Percentiles rank a stretch among this genome's conserved stretches.
These are phyloP conservation scores for Hyaloscypha bicolor DNA, from an alignment of 495 filamentous ascomycete genomes.

Conservation along the genomic window DNA sequence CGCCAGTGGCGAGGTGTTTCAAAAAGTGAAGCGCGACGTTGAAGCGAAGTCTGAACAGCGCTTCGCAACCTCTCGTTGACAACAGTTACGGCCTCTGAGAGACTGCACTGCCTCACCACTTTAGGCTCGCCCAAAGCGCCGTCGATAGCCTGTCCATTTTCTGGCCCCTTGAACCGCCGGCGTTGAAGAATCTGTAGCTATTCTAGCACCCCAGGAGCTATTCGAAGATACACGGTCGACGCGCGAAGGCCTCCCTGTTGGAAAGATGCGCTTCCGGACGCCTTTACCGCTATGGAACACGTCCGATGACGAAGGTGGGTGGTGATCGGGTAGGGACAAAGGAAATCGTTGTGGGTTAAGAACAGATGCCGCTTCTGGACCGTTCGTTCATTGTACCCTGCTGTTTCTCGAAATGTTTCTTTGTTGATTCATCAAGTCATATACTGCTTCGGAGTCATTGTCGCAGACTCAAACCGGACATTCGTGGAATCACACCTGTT, in stretches of 20 bases:
- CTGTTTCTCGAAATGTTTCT: slow-evolving; percentile 22
- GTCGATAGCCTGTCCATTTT: slow-evolving; percentile 15
- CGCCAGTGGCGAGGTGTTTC: not conserved
- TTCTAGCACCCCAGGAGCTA: slow-evolving; percentile 24
- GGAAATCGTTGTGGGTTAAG: slow-evolving; percentile 6
- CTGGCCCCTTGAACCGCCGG: slow-evolving; percentile 24
- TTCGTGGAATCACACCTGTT: not conserved
- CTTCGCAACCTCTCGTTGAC: slow-evolving; percentile 22
- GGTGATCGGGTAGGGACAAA: slow-evolving; percentile 23
- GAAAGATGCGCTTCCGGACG: slow-evolving; percentile 13
- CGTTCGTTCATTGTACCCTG: slow-evolving; percentile 25
- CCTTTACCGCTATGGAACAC: slow-evolving; percentile 7
- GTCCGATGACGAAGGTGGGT: slow-evolving; percentile 25
- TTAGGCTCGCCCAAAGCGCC: slow-evolving; percentile 14
- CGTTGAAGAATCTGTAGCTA: slow-evolving; percentile 21
- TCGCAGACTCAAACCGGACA: not conserved
- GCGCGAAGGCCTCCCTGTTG: slow-evolving; percentile 10
- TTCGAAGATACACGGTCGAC: slow-evolving; percentile 32
- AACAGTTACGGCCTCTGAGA: not conserved
- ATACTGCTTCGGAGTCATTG: slow-evolving; percentile 17
- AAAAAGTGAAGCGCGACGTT: not conserved
- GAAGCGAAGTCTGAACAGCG: slow-evolving; percentile 12
- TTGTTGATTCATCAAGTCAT: slow-evolving; percentile 17
- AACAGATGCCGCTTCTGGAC: slow-evolving; percentile 18
- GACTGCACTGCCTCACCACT: slow-evolving; percentile 27